These are phyloP conservation scores for Saccharomycopsis javanensis DNA, from an alignment of 805 yeast species.

Conservation along the genomic window DNA sequence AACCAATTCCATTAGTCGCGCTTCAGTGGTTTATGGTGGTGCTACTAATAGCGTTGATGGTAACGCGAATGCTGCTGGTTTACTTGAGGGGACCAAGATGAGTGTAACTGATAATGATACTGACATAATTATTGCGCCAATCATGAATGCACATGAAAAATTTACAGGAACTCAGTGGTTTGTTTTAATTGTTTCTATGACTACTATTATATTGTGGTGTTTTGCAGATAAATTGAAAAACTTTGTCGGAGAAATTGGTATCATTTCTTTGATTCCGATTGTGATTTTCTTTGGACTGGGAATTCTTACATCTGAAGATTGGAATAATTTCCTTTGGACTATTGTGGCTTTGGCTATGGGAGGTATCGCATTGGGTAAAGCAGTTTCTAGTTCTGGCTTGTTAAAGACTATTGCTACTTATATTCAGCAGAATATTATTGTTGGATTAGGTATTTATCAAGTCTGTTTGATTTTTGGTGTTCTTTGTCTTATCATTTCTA, in stretches of 20 bases:
- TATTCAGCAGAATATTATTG: conserved; percentile 55
- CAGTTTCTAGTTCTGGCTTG: conserved; percentile 85
- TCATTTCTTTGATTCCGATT: conserved; percentile 81
- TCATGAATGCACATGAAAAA: conserved; percentile 34
- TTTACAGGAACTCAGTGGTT: conserved; percentile 70
- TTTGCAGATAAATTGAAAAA: conserved; percentile 63
- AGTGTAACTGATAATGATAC: not conserved
- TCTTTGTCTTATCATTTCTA: conserved; percentile 74
- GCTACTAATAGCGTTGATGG: not conserved
- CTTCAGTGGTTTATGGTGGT: not conserved
- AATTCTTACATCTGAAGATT: conserved; percentile 73
- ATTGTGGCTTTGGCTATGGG: conserved; percentile 96
- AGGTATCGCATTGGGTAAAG: conserved; percentile 90
- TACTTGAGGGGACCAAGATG: not conserved
- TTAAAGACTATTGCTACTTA: conserved; percentile 64
- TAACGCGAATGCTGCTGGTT: not conserved
- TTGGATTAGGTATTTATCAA: conserved; percentile 53
- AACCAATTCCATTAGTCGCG: not conserved
- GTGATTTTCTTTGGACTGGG: conserved; percentile 87
- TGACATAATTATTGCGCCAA: not conserved
- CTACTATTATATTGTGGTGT: conserved; percentile 86
- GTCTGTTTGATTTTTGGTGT: conserved; percentile 73
- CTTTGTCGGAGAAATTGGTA: conserved; percentile 89
- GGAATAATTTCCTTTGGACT: conserved; percentile 94
- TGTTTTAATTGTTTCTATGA: conserved; percentile 52